These are phyloP conservation scores for Bombardia bombarda DNA, from an alignment of 495 filamentous ascomycete species.

Conservation along the genomic window DNA sequence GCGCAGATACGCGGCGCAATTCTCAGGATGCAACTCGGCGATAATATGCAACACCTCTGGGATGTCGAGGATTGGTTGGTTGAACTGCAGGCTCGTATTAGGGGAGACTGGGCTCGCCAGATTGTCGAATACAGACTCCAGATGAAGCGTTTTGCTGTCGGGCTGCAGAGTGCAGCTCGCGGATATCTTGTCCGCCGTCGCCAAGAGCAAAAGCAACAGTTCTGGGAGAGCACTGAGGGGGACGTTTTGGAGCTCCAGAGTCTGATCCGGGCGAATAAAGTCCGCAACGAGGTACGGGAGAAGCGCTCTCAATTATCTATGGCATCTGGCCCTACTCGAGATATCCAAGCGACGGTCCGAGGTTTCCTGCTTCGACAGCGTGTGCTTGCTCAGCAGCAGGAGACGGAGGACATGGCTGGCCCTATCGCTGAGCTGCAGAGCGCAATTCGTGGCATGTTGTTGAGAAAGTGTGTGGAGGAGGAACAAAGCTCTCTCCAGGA, in stretches of 20 bases:
- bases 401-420: constrained; percentile 39
- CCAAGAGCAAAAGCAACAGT: constrained; percentile 50
- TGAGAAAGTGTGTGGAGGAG: constrained; percentile 31
- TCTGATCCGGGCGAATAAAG: constrained; percentile 68
- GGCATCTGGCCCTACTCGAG: constrained; percentile 47
- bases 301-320: constrained; percentile 53
- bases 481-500: constrained; percentile 30
- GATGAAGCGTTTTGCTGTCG: constrained; percentile 68
- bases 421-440: constrained; percentile 45
- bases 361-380: constrained; percentile 47
- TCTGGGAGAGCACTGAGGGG: constrained; percentile 61
- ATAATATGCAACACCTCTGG: constrained; percentile 87
- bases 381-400: constrained; percentile 43
- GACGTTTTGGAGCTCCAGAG: constrained; percentile 79
- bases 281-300: constrained; percentile 57
- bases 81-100: constrained; percentile 74
- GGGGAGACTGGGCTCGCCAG: constrained; percentile 64
- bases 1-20: constrained; percentile 78
- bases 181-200: constrained; percentile 69
- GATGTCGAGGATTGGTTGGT: constrained; percentile 70
- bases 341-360: constrained; percentile 67
- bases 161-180: constrained; percentile 69
- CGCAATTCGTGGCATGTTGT: constrained; percentile 41
- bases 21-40: constrained; percentile 66
- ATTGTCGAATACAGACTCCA: constrained; percentile 68